Conservation (phyloP, 2,329 filamentous ascomycete genomes). For the Pseudogymnoascus sp. region DNA sequence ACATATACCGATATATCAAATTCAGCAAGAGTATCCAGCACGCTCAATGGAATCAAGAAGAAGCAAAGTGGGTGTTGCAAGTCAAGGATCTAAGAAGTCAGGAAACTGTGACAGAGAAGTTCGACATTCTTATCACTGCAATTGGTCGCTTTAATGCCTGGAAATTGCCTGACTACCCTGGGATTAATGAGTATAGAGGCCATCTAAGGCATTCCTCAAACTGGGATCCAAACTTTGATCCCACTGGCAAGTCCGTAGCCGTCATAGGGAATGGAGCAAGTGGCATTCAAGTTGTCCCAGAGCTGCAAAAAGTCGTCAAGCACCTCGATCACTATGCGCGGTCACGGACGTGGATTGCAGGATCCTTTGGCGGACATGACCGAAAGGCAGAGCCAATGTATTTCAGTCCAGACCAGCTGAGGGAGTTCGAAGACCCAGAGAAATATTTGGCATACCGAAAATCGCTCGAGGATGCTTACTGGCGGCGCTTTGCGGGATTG, state of each 20-base stretch:
- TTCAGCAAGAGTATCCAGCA: slow-evolving; percentile 49
- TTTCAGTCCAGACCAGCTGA: slow-evolving; percentile 45
- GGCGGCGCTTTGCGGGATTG: slow-evolving; percentile 47
- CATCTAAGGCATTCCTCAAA: slow-evolving; percentile 53
- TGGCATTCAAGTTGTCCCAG: slow-evolving; percentile 50
- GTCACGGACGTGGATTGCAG: slow-evolving; percentile 61
- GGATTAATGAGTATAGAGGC: slow-evolving; percentile 48
- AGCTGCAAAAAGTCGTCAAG: slow-evolving; percentile 41
- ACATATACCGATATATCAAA: slow-evolving; percentile 52
- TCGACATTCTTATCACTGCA: slow-evolving; percentile 56
- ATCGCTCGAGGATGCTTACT: slow-evolving; percentile 53
- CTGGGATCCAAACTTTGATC: slow-evolving; percentile 48
- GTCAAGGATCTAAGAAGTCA: slow-evolving; percentile 35
- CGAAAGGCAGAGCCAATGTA: slow-evolving; percentile 47
- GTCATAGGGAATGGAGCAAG: slow-evolving; percentile 58
- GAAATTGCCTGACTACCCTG: slow-evolving; percentile 55
- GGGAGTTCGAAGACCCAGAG: slow-evolving; percentile 52
- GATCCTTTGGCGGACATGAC: slow-evolving; percentile 50
- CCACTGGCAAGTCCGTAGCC: slow-evolving; percentile 42
- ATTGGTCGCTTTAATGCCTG: slow-evolving; percentile 61
- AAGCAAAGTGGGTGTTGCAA: slow-evolving; percentile 45
- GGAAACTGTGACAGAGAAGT: slow-evolving; percentile 37
- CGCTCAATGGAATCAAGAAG: slow-evolving; percentile 46
- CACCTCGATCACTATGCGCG: slow-evolving; percentile 59
- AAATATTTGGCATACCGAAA: slow-evolving; percentile 55